A percentile compares a stretch with the other conserved stretches of the same genome.
Evolutionary conservation across 441 rosid species (phyloP).

Genomic region (Gossypium davidsonii): DNA sequence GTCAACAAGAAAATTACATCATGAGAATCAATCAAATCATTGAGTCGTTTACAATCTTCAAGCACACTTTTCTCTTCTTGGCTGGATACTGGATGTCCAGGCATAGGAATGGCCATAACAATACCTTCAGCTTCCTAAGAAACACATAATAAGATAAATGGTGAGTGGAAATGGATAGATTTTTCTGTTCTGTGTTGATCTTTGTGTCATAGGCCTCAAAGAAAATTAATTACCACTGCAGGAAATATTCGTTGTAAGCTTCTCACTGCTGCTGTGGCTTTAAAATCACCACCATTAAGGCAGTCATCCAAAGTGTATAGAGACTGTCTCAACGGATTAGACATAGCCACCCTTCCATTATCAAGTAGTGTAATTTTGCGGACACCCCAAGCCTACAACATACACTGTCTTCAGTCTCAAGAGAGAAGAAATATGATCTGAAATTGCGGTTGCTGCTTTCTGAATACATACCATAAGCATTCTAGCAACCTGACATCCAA

Average conservation of each 20-base stretch:
- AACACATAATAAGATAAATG: not conserved
- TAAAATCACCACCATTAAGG: conserved; percentile 73
- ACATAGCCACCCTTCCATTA: conserved; percentile 89
- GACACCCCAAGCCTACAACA: conserved; percentile 83
- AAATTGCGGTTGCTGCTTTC: not conserved
- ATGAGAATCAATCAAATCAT: conserved; percentile 68
- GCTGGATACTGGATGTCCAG: conserved; percentile 81
- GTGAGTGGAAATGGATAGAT: not conserved
- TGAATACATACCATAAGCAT: conserved; percentile 68
- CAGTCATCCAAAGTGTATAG: conserved; percentile 82
- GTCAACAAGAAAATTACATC: conserved; percentile 88
- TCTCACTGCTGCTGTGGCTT: conserved; percentile 80
- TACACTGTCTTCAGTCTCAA: conserved; percentile 18
- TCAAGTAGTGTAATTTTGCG: conserved; percentile 83
- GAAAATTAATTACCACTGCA: conserved; percentile 52
- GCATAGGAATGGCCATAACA: conserved; percentile 94
- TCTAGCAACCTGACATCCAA: conserved; percentile 97
- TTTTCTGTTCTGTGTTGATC: not conserved
- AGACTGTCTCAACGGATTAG: conserved; percentile 94
- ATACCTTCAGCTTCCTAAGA: conserved; percentile 69
- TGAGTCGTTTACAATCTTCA: conserved; percentile 59
- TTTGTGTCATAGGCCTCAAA: conserved; percentile 5
- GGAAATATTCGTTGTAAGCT: conserved; percentile 81
- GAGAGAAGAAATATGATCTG: not conserved
- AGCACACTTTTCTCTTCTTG: conserved; percentile 69